Evolutionary conservation across 2,329 filamentous ascomycete genomes (phyloP).

Genomic region (Geoglossum cookeanum): DNA sequence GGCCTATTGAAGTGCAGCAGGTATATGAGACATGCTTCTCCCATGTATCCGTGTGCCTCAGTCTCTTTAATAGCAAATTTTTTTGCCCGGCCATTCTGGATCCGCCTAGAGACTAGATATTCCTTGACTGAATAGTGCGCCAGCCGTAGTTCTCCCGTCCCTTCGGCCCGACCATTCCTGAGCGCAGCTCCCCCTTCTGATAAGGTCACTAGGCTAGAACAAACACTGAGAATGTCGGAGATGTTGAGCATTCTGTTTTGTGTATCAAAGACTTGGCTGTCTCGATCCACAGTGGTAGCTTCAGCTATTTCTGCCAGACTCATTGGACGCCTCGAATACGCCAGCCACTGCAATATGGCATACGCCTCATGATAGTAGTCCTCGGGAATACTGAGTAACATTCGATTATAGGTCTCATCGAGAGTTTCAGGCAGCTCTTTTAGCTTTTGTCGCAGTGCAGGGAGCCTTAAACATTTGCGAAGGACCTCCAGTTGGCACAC

Average conservation of each 20-base stretch:
- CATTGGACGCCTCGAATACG: background rate
- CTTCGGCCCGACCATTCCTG: too few species aligned
- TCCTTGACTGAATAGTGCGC: slow-evolving; percentile 5
- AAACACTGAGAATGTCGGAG: background rate
- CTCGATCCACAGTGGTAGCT: slow-evolving; percentile 8
- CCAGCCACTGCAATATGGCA: background rate
- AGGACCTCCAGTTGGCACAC: slow-evolving; percentile 8
- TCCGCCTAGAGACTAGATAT: slow-evolving; percentile 2
- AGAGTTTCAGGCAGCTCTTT: slow-evolving; percentile 4
- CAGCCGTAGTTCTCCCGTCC: background rate
- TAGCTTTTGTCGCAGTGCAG: slow-evolving; percentile 1
- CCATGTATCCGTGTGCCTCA: background rate
- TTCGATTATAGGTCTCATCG: slow-evolving; percentile 8
- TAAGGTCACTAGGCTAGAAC: background rate
- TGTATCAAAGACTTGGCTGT: slow-evolving; percentile 6
- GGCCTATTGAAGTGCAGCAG: background rate
- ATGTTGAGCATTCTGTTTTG: background rate
- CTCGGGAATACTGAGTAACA: slow-evolving; percentile 4
- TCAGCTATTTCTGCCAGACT: background rate
- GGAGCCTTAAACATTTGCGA: slow-evolving; percentile 4
- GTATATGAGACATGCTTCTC: background rate
- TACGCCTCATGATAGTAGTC: background rate
- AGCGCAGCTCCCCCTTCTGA: too few species aligned
- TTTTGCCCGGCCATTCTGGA: background rate
- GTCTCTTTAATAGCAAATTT: background rate